Percentiles rank a stretch among this genome's conserved stretches.
phyloP scores from a whole-genome alignment of 805 yeast species.

The Yamadazyma kitorensis region DNA sequence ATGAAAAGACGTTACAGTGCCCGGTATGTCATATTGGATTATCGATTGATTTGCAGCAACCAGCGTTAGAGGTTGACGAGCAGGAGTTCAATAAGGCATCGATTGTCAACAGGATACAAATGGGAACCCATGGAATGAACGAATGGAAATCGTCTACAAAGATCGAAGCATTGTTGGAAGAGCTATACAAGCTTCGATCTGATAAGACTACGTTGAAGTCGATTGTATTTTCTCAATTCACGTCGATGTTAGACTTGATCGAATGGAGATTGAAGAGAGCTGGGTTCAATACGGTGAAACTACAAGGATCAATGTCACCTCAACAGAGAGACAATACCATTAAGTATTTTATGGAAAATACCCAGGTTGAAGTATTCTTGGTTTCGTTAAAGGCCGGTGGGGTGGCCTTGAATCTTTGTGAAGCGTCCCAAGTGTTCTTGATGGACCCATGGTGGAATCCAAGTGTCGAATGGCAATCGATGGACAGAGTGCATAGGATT shows the following conservation, averaged over 20 bases:
- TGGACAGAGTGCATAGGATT: slow-evolving; percentile 96
- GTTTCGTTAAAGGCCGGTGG: slow-evolving; percentile 99
- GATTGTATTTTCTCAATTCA: slow-evolving; percentile 95
- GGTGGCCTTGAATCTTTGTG: slow-evolving; percentile 93
- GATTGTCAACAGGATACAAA: slow-evolving; percentile 82
- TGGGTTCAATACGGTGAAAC: slow-evolving; percentile 89
- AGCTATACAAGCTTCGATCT: slow-evolving; percentile 79
- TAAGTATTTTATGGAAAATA: slow-evolving; percentile 86
- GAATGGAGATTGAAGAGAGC: slow-evolving; percentile 96
- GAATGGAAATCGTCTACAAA: slow-evolving; percentile 94
- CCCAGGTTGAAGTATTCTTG: slow-evolving; percentile 87
- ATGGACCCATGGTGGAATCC: slow-evolving; percentile 99
- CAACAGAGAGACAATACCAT: slow-evolving; percentile 90
- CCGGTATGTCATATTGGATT: slow-evolving; percentile 96
- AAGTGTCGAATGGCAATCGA: slow-evolving; percentile 96
- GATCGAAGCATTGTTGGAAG: slow-evolving; percentile 94
- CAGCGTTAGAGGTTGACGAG: slow-evolving; percentile 72
- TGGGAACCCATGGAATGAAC: slow-evolving; percentile 64
- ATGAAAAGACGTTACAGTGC: slow-evolving; percentile 62
- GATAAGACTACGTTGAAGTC: slow-evolving; percentile 89
- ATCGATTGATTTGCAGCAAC: slow-evolving; percentile 85
- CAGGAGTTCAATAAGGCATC: slow-evolving; percentile 58
- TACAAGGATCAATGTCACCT: slow-evolving; percentile 98
- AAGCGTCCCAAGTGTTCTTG: slow-evolving; percentile 93
- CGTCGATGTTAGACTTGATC: slow-evolving; percentile 91